Percentiles rank a stretch among this genome's conserved stretches.
These are phyloP conservation scores for Microcyclospora pomicola DNA, from an alignment of 2,329 filamentous ascomycete species.

Conservation along the genomic window DNA sequence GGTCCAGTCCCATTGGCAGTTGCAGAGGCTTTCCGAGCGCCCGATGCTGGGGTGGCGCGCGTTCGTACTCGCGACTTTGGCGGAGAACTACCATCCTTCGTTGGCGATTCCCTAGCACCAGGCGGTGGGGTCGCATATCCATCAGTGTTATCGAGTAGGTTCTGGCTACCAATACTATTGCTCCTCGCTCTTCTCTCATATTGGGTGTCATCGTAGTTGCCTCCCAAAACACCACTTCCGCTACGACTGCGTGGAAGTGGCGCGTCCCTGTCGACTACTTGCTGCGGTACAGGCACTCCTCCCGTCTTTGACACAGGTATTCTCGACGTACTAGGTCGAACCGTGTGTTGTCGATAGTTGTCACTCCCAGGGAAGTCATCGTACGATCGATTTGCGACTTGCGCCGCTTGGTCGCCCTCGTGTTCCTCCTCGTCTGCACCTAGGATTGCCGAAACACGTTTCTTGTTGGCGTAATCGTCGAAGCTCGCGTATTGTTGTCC, in stretches of 20 bases:
- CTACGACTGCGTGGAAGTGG: conserved; percentile 48
- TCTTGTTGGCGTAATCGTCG: conserved; percentile 8
- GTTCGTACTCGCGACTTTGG: conserved; percentile 27
- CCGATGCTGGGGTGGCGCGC: conserved; percentile 24
- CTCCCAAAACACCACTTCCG: conserved; percentile 42
- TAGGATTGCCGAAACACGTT: conserved; percentile 18
- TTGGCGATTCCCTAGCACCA: conserved; percentile 12
- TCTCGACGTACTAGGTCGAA: conserved; percentile 48
- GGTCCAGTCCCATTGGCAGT: conserved; percentile 1
- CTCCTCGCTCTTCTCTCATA: conserved; percentile 48
- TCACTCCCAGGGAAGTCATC: too few relatives aligned
- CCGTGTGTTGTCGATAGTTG: conserved; percentile 29
- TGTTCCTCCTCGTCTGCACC: conserved; percentile 28
- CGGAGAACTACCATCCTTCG: conserved; percentile 19
- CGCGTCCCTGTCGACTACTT: conserved; percentile 61
- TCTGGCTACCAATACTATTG: conserved; percentile 45
- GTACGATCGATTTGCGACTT: conserved; percentile 21
- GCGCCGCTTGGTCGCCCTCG: conserved; percentile 31
- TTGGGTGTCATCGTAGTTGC: conserved; percentile 34
- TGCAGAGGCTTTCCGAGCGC: conserved; percentile 12
- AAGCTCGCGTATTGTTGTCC: conserved; percentile 5
- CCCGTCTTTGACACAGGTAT: conserved; percentile 79
- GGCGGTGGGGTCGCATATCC: conserved; percentile 25
- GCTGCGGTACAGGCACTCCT: conserved; percentile 57
- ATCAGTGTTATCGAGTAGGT: conserved; percentile 36